Percentiles rank a stretch among this genome's conserved stretches.
Evolutionary conservation across 169 alveolate species (phyloP).

Genomic region (Neospora caninum): DNA sequence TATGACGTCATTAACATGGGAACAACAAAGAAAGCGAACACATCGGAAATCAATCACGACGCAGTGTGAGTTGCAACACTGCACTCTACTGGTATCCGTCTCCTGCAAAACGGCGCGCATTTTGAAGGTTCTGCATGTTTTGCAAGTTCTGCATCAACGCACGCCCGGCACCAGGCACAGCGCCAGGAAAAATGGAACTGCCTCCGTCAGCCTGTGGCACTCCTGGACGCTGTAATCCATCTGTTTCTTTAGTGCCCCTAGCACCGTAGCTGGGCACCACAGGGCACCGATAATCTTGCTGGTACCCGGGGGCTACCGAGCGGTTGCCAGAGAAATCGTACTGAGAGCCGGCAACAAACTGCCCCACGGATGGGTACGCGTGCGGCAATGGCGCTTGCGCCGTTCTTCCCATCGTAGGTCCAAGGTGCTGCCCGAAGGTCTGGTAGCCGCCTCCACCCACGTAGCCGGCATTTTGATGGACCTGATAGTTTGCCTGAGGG

Average conservation of each 20-base stretch:
- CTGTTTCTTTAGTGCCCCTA: neutral
- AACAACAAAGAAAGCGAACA: neutral
- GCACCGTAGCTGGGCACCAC: neutral
- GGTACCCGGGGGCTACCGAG: neutral
- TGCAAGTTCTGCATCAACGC: neutral
- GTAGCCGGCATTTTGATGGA: neutral
- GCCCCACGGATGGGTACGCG: neutral
- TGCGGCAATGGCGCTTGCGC: neutral
- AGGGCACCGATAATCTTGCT: neutral
- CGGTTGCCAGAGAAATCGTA: neutral
- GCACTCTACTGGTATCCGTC: neutral
- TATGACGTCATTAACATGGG: neutral
- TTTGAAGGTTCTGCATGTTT: constrained; percentile 9
- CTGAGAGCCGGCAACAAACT: neutral
- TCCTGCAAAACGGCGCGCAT: constrained; percentile 21
- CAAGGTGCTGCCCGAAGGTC: neutral
- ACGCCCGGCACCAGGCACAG: neutral
- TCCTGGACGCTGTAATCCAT: neutral
- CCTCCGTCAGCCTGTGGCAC: neutral
- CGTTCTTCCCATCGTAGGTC: neutral
- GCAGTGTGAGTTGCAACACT: neutral
- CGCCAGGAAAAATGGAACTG: neutral
- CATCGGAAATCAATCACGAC: neutral
- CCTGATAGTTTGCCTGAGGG: neutral
- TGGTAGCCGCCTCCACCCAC: neutral